Evolutionary conservation across 2,329 filamentous ascomycete genomes (phyloP), one percentile per base, ranked within the genome.

Genomic region (Talaromyces marneffei): DNA sequence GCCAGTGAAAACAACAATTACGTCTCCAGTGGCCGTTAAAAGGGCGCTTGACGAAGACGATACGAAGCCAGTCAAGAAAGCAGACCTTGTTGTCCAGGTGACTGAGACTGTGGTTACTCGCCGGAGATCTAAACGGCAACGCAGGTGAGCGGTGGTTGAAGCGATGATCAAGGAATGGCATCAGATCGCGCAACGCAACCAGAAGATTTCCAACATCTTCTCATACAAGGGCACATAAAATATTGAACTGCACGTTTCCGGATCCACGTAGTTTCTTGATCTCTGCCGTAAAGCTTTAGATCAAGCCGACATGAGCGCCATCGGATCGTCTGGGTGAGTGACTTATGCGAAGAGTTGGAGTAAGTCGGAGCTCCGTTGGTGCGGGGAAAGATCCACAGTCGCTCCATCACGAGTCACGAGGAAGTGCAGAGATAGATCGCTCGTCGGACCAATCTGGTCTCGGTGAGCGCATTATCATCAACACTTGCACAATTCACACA

Each of bases 1-100:
- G 5, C 65, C 72, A 53, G 64, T 72, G 6, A 62, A 71, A 48
- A 71, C 67, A 0, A 65, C 66, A 40, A 67, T 71, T 7, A 70
- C 64, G n/a, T 69, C 69, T 8, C 66, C 65, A 1, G 60, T 72
- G 8, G 59, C 65, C 25, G 53, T 70, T 48, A 70, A 72, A 54
- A 62, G 67, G 16, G 60, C 65, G 31, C 65, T 69, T 9, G 65
- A 66, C 14, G 71, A 71, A 0, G 62, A 62, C 3, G 39, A n/a
- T 2, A 59, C 50, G 29, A 39, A 55, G 29, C 40, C 25, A 48
- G 18, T 60, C 2, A 69, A 70, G 50, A 35, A 59, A 39, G 39
- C 56, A 29, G 55, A 44, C 18, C 20, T 60, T 7, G 39, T 57
- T 27, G 50, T 64, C 29, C 55, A 64, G 39, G 56, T 48, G 16